Conservation (phyloP, 73 alveolate species). For the Tetrahymena malaccensis region DNA sequence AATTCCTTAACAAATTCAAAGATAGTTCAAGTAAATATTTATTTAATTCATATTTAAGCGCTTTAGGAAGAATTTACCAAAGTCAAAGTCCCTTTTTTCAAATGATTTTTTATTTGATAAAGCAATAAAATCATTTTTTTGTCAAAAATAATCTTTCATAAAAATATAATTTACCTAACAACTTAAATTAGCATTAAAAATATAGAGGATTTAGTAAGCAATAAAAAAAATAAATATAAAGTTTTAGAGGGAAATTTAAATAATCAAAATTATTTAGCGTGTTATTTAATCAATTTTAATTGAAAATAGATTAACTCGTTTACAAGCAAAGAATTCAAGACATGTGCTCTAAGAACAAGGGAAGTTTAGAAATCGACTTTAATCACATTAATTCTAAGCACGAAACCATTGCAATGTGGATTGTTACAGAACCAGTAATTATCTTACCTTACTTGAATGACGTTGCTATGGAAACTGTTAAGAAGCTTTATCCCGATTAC, state of each 20-base stretch:
- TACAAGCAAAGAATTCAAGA: constrained; percentile 89
- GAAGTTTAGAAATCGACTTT: constrained; percentile 80
- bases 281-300: constrained; percentile 53
- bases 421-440: constrained; percentile 89
- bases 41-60: not conserved
- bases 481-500: constrained; percentile 82
- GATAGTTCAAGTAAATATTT: not conserved
- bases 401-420: constrained; percentile 92
- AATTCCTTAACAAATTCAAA: constrained; percentile 64
- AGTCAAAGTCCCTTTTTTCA: not conserved
- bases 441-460: constrained; percentile 90
- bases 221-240: not conserved
- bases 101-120: too few species aligned
- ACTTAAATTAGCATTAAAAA: too few species aligned
- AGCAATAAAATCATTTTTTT: too few species aligned
- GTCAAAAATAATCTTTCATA: too few species aligned
- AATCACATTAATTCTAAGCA: constrained; percentile 55
- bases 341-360: constrained; percentile 89
- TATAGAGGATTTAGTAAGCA: too few species aligned
- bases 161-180: too few species aligned
- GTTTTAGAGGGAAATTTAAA: not conserved
- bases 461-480: constrained; percentile 84
- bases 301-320: constrained; percentile 41
- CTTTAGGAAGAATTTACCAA: not conserved
- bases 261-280: not conserved